Evolutionary conservation across 352 stramenopile species (phyloP), one percentile per base, ranked within the genome.

Genomic region (Globisporangium paroecandrum): DNA sequence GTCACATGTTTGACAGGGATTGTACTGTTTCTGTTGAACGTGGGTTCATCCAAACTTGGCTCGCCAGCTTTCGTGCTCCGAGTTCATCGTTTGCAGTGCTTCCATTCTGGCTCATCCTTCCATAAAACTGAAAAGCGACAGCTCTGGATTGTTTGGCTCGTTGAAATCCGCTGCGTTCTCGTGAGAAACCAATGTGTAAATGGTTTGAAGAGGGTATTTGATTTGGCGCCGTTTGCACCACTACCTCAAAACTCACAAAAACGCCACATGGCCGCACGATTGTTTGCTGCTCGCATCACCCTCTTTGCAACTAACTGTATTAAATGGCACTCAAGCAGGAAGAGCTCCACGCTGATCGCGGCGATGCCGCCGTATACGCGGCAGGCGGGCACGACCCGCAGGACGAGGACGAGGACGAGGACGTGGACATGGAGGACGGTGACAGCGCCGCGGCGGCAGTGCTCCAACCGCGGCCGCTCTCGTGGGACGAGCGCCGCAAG

Each of bases 401-500:
- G 6, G 54, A 34, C 29, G 53, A 64, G 20, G 25, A 34, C 29
- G 53, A 64, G 20, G 25, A 58, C 34, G 29, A 7, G 29, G 29
- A 58, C 34, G 15, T 60, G 22, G 38, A 20, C 38, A 47, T 51
- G 36, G 47, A 38, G n/a, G 38, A 49, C n/a, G 34, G 13, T 13
- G 47, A 58, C 53, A 56, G 18, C 7, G 29, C 27, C 4, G 29
- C 36, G 41, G 38, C 34, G 47, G 5, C 12, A 18, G 8, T 8
- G 12, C 20, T 63, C 60, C 7, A 25, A 38, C 46, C 43, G 13
- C 36, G 53, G 20, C 41, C 34, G 46, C 71, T 89, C 24, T 83
- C 75, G 12, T 95, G 85, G 85, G 87, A 95, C 70, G 77, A 94
- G 51, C 81, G 83, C 5, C 79, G 84, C 0, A 74, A 77, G 13